Evolutionary conservation across 208 protist genomes (phyloP), one percentile per base, ranked within the genome.

Genomic region (Porcisia hertigi): DNA sequence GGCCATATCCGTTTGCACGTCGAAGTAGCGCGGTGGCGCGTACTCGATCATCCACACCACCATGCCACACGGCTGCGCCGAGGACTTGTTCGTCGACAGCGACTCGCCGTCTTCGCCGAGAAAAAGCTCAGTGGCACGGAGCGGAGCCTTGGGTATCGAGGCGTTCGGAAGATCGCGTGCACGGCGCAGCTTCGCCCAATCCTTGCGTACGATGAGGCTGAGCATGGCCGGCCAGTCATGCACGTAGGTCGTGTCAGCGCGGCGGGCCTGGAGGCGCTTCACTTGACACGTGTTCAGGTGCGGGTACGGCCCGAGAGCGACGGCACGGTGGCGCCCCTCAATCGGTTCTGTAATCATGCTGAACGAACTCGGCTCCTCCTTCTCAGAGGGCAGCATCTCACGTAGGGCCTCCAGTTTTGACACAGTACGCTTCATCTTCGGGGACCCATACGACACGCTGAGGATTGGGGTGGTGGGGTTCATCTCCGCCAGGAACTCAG

Each of bases 211-310:
- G 14, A 92, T 92, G 39, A 93, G 72, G 34, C 87, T 81, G 70
- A 99, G 92, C 30, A 99, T 81, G 41, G 88, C 79, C 3, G 96
- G 91, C 91, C 97, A 99, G 86, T 99, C 98, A 74, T 99, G 95
- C 20, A 92, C 92, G 80, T 99, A 99, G 20, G 97, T 98, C 0
- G 98, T 99, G 36, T 91, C 88, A 59, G 89, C 75, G 63, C 82
- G 81, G 70, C 92, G 88, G 23, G 96, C 96, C 76, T 92, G 85
- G 7, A 95, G 83, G 41, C 98, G 93, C 83, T 96, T 98, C 60
- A 94, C 71, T 62, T 96, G 76, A 12, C 73, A 86, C 41, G 69
- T 52, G 71, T 70, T 75, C 20, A 97, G 77, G 12, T 89, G 65
- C 16, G 93, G 89, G 81, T 98, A 98, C 16, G 96, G 93, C 49